Conservation (phyloP, 1,139 yeast species). For the Chernovozyma aurita region DNA sequence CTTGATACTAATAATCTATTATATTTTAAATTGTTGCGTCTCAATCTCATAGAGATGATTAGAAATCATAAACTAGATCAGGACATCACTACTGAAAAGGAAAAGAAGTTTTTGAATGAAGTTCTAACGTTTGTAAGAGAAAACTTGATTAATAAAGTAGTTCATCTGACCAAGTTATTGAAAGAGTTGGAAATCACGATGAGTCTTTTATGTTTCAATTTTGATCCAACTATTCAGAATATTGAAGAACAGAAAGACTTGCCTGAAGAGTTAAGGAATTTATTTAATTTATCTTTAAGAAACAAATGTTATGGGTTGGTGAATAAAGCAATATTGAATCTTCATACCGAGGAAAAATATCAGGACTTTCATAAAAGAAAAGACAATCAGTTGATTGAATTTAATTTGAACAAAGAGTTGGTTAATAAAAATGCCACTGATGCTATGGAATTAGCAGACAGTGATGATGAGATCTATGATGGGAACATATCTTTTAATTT, state of each 20-base stretch:
- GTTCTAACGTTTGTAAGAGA: constrained; percentile 60
- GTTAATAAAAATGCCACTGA: constrained; percentile 12
- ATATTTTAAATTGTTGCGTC: constrained; percentile 59
- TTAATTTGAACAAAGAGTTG: constrained; percentile 6
- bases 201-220: constrained; percentile 59
- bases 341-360: constrained; percentile 14
- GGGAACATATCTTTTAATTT: constrained; percentile 1
- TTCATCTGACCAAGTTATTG: constrained; percentile 45
- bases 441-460: constrained; percentile 5
- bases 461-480: constrained; percentile 6
- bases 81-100: constrained; percentile 21
- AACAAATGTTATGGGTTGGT: constrained; percentile 56
- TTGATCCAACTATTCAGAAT: constrained; percentile 30
- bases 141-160: constrained; percentile 55
- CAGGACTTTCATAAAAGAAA: neutral
- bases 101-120: constrained; percentile 48
- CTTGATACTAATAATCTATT: constrained; percentile 51
- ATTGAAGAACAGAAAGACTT: constrained; percentile 38
- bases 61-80: constrained; percentile 40
- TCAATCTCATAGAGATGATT: constrained; percentile 63
- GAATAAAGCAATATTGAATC: constrained; percentile 43
- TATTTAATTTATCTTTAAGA: constrained; percentile 53
- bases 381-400: neutral
- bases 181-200: constrained; percentile 66
- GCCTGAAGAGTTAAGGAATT: constrained; percentile 47